phyloP scores from a whole-genome alignment of 1,284 basidiomycete genomes.

The Coriolopsis trogii region DNA sequence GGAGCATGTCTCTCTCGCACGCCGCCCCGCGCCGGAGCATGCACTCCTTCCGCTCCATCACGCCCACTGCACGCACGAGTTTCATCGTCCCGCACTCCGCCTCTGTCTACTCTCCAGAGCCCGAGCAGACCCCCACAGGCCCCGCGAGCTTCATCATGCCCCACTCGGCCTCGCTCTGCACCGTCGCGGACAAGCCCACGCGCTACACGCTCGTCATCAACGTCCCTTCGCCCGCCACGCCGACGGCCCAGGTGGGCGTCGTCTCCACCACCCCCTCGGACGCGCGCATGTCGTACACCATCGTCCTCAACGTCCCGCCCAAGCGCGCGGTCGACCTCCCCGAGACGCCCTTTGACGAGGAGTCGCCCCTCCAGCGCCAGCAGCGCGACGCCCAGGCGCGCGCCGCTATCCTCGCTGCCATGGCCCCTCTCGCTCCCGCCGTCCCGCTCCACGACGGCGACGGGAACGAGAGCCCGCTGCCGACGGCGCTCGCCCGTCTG shows the following conservation, averaged over 20 bases:
- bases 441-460: constrained; percentile 13
- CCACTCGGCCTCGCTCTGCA: background rate
- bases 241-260: background rate
- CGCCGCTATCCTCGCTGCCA: constrained; percentile 27
- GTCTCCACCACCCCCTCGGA: background rate
- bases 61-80: constrained; percentile 11
- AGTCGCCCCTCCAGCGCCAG: constrained; percentile 19
- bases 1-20: constrained; percentile 30
- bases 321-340: background rate
- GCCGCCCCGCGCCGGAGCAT: constrained; percentile 14
- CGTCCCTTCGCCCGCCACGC: constrained; percentile 5
- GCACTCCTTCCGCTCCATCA: background rate
- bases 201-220: constrained; percentile 11
- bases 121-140: background rate
- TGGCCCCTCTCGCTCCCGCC: constrained; percentile 23
- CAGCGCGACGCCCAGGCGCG: constrained; percentile 23
- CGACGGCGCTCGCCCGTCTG: constrained; percentile 10
- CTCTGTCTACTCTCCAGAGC: too few species aligned
- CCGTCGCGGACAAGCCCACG: background rate
- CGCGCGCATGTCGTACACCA: constrained; percentile 4
- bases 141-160: background rate
- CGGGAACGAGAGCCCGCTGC: constrained; percentile 18
- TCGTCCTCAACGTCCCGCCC: constrained; percentile 8
- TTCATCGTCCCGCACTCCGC: constrained; percentile 12
- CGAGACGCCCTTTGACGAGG: constrained; percentile 9